Conservation (phyloP, 2,329 filamentous ascomycete genomes). For the Apiospora phragmitis region DNA sequence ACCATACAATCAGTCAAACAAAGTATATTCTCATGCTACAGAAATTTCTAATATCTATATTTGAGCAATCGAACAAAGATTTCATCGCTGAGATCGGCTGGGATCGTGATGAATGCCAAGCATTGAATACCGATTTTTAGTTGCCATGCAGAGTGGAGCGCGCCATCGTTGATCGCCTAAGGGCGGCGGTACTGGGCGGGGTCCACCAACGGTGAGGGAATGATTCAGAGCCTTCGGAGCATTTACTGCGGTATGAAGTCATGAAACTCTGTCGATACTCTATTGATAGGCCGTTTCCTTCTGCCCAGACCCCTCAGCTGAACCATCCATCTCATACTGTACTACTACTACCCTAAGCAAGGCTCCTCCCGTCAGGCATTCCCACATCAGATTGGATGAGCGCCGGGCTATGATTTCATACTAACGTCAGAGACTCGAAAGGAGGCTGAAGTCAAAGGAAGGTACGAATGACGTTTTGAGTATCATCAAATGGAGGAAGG, state of each 20-base stretch:
- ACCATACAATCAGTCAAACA: neutral
- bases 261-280: neutral
- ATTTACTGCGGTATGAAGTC: neutral
- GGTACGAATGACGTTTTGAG: neutral
- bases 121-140: neutral
- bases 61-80: neutral
- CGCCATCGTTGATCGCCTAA: neutral
- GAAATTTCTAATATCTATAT: neutral
- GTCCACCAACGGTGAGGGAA: neutral
- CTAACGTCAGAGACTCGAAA: neutral
- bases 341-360: too few relatives aligned
- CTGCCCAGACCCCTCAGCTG: neutral
- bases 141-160: neutral
- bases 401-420: neutral
- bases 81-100: neutral
- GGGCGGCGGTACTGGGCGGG: neutral
- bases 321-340: neutral
- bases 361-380: neutral
- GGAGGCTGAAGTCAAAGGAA: neutral
- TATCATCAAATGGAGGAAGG: neutral
- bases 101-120: neutral
- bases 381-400: neutral
- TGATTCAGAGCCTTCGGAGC: neutral
- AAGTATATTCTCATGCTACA: neutral
- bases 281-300: neutral